These are phyloP conservation scores for Termitomyces sp. DNA, from an alignment of 768 basidiomycete species.

Conservation along the genomic window DNA sequence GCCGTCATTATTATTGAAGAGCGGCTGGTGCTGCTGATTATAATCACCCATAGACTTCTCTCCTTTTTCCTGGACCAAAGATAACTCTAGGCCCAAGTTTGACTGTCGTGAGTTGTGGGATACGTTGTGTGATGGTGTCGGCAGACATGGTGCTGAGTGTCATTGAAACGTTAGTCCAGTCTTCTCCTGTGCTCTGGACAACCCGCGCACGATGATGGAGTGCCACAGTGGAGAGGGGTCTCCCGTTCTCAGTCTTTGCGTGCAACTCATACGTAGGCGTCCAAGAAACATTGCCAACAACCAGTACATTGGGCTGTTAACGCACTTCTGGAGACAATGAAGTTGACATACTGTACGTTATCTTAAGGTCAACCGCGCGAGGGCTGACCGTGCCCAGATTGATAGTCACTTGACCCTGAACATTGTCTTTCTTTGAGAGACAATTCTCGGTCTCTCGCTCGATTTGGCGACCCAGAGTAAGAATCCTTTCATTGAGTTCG, in stretches of 20 bases:
- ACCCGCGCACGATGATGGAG: constrained; percentile 54
- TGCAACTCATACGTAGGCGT: constrained; percentile 54
- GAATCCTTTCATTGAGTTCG: constrained; percentile 34
- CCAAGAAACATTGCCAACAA: constrained; percentile 48
- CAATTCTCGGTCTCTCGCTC: constrained; percentile 26
- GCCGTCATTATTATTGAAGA: neutral
- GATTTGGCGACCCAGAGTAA: constrained; percentile 32
- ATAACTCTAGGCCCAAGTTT: constrained; percentile 18
- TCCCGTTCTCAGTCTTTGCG: constrained; percentile 39
- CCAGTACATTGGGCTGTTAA: constrained; percentile 20
- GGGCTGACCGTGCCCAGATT: constrained; percentile 35
- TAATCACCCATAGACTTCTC: too few species aligned
- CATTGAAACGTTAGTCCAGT: constrained; percentile 46
- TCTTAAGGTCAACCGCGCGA: constrained; percentile 33
- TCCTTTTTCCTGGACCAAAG: neutral
- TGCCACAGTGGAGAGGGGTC: constrained; percentile 35
- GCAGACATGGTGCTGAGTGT: constrained; percentile 45
- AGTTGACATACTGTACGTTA: constrained; percentile 44
- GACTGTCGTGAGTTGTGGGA: constrained; percentile 26
- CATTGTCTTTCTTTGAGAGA: constrained; percentile 27
- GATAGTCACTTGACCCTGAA: constrained; percentile 31
- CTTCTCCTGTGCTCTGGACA: constrained; percentile 52
- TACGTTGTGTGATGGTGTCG: constrained; percentile 25
- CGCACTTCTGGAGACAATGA: neutral
- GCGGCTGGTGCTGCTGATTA: neutral